Percentiles rank a stretch among this genome's conserved stretches.
Conservation (phyloP, 2,329 filamentous ascomycete genomes). For the Phaeomoniella chlamydospora region DNA sequence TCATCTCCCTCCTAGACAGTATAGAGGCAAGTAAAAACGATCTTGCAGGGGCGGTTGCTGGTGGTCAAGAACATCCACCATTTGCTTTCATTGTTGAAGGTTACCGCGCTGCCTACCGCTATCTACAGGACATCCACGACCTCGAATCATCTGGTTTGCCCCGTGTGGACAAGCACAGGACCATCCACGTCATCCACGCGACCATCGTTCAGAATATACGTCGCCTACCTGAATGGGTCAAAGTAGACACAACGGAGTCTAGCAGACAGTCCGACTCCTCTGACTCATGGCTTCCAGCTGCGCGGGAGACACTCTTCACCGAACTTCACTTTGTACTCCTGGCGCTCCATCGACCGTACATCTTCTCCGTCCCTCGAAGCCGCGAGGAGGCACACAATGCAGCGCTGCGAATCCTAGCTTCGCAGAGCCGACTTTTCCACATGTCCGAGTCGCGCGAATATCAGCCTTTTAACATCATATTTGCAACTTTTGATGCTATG, state of each 20-base stretch:
- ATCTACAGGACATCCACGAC: not conserved
- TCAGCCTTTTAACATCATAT: constrained; percentile 10
- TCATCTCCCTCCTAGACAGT: not conserved
- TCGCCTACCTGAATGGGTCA: not conserved
- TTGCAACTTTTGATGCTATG: constrained; percentile 11
- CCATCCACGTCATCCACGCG: not conserved
- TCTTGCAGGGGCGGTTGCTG: not conserved
- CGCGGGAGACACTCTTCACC: constrained; percentile 6
- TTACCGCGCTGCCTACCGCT: not conserved
- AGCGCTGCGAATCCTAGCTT: constrained; percentile 6
- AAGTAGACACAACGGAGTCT: not conserved
- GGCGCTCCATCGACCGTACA: constrained; percentile 9
- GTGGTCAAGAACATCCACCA: not conserved
- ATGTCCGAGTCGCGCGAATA: constrained; percentile 6
- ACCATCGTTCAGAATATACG: not conserved
- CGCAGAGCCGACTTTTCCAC: constrained; percentile 8
- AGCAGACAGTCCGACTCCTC: not conserved
- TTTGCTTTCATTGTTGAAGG: not conserved
- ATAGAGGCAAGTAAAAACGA: not conserved
- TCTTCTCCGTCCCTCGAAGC: constrained; percentile 8
- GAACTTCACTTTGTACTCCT: constrained; percentile 9
- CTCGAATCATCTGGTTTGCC: not conserved
- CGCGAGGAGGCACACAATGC: constrained; percentile 8
- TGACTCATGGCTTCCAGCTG: constrained; percentile 8
- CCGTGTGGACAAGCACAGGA: not conserved